Percentiles rank a stretch among this genome's conserved stretches.
Conservation (phyloP, 257 asterid species). For the Solanum clarkiae region DNA sequence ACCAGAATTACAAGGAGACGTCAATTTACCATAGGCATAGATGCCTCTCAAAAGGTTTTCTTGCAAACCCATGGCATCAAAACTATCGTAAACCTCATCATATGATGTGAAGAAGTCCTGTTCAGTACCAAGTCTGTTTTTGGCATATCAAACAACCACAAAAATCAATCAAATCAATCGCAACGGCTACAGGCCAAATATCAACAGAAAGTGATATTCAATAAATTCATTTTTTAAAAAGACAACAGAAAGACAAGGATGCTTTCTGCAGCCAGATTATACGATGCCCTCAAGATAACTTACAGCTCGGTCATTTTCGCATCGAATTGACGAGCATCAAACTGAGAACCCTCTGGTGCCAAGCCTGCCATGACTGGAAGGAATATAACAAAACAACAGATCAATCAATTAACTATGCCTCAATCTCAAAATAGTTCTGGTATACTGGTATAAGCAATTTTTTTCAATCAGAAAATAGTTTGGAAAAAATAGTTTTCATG, state of each 20-base stretch:
- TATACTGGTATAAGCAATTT: background rate
- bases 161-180: background rate
- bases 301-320: slow-evolving; percentile 45
- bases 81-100: background rate
- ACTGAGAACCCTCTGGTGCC: slow-evolving; percentile 52
- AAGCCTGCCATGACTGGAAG: slow-evolving; percentile 45
- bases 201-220: background rate
- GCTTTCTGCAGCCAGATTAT: background rate
- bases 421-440: background rate
- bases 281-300: slow-evolving; percentile 1
- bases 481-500: background rate
- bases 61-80: slow-evolving; percentile 1
- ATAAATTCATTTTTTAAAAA: background rate
- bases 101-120: slow-evolving; percentile 6
- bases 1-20: background rate
- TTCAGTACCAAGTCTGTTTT: slow-evolving; percentile 34
- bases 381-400: background rate
- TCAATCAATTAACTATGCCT: background rate
- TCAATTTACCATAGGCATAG: slow-evolving; percentile 40
- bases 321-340: slow-evolving; percentile 40
- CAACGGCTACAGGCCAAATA: background rate
- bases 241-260: background rate
- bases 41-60: slow-evolving; percentile 29
- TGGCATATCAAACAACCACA: background rate
- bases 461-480: too few species aligned